These are phyloP conservation scores for Tetracladium marchalianum DNA, from an alignment of 495 filamentous ascomycete species.

Conservation along the genomic window DNA sequence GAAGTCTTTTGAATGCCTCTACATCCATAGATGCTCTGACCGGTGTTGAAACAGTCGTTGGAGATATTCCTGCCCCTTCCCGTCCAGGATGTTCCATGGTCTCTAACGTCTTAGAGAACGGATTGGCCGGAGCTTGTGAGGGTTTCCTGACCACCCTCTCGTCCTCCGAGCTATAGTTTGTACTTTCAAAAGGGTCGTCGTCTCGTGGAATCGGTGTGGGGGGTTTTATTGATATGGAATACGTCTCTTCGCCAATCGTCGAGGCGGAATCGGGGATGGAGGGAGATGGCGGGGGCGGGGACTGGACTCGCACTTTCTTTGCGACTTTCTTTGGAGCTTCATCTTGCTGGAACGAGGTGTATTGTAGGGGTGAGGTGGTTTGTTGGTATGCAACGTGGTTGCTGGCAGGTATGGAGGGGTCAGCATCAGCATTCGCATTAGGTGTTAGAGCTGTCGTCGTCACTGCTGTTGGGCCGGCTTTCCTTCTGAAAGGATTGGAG, in stretches of 20 bases:
- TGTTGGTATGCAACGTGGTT: conserved; percentile 9
- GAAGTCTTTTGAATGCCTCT: conserved; percentile 48
- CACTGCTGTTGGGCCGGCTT: conserved; percentile 2
- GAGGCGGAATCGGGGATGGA: conserved; percentile 23
- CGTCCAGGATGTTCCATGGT: conserved; percentile 28
- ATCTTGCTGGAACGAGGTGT: not conserved
- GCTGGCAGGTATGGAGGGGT: conserved; percentile 4
- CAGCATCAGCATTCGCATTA: too few species aligned
- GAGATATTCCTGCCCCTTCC: conserved; percentile 14
- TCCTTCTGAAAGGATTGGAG: conserved; percentile 22
- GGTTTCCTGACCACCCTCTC: conserved; percentile 4
- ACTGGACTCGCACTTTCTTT: conserved; percentile 47
- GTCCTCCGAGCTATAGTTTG: conserved; percentile 11
- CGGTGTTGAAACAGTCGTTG: conserved; percentile 9
- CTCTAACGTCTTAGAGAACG: conserved; percentile 37
- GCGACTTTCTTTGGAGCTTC: conserved; percentile 27
- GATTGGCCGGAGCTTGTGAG: conserved; percentile 31
- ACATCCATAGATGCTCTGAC: conserved; percentile 44
- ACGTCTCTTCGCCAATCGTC: conserved; percentile 16
- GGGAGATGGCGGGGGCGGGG: conserved; percentile 41
- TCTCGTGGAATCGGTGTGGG: conserved; percentile 16
- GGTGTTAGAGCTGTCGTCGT: not conserved
- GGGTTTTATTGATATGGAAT: conserved; percentile 23
- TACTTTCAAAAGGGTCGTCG: conserved; percentile 16
- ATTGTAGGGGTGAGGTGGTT: not conserved